Base-by-base conservation (phyloP, 176 grass and related monocot genomes). In the Eleusine coracana region DNA sequence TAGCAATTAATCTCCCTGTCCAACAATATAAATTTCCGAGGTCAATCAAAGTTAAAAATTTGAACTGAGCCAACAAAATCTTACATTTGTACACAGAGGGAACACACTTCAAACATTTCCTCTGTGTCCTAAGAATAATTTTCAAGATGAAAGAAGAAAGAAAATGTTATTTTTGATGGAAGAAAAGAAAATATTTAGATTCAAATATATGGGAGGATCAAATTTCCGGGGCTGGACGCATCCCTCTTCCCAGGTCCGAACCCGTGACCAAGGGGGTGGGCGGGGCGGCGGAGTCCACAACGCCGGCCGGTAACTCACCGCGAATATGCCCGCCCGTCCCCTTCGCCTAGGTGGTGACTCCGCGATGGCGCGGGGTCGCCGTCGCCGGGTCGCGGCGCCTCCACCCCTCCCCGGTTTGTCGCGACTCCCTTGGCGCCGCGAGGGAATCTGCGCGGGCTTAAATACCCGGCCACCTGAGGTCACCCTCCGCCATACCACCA, bases 211-310 rank as follows among this genome's bases (percentile, higher is more conserved):
- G 42, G 42, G 6, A 4, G 41, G 5, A 45, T 50, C 55, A 59
- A n/a, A n/a, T n/a, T 13, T 59, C 3, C 55, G 6, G 55, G 55
- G 6, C 20, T 10, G 51, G 51, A 3, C 51, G 51, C 51, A 54
- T 3, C 7, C 9, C 21, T 7, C 18, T 78, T 31, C 67, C 17
- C 38, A 23, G 20, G 9, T 1, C 18, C 27, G 44, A 46, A 41
- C 20, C 38, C 25, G 10, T 40, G 37, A n/a, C 17, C 38, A 55
- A 29, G 55, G 62, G 67, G 51, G 8, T 34, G 64, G 63, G 38
- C 17, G 61, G 37, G 50, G 42, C 75, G 82, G 87, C 87, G 87
- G 87, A 89, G 77, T 59, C 77, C 83, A 60, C 81, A 89, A 84
- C 76, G 10, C 59, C 66, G 74, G 59, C 29, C 69, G 70, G 82